Evolutionary conservation across 306 rosid species (phyloP).

Genomic region (Amphicarpaea edgeworthii): DNA sequence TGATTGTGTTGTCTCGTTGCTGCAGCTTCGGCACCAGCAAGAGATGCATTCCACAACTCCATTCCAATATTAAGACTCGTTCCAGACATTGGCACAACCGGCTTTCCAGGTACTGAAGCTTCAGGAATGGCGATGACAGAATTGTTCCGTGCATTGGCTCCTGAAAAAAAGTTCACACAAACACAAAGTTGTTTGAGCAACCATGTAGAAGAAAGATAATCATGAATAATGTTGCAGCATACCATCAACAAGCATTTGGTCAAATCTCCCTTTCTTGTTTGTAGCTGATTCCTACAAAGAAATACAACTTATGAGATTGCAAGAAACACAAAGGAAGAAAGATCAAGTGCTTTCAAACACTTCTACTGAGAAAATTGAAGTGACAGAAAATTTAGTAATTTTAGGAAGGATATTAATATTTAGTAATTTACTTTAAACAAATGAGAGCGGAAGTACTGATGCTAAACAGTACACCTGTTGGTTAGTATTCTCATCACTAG

Average conservation of each 20-base stretch:
- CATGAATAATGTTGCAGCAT: slow-evolving; percentile 33
- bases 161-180: slow-evolving; percentile 51
- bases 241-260: slow-evolving; percentile 91
- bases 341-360: neutral
- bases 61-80: too few species aligned
- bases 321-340: neutral
- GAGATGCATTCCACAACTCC: too few species aligned
- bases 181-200: slow-evolving; percentile 31
- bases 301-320: slow-evolving; percentile 25
- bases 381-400: neutral
- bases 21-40: too few species aligned
- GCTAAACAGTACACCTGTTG: slow-evolving; percentile 66
- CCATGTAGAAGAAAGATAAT: slow-evolving; percentile 20
- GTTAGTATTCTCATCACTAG: slow-evolving; percentile 78
- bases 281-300: slow-evolving; percentile 61
- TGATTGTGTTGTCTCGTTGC: slow-evolving; percentile 60
- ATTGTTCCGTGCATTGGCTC: slow-evolving; percentile 72
- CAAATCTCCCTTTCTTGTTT: slow-evolving; percentile 78
- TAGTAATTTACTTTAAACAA: slow-evolving; percentile 17
- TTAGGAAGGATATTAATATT: slow-evolving; percentile 10
- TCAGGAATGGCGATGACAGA: slow-evolving; percentile 49
- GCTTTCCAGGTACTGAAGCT: slow-evolving; percentile 66
- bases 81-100: slow-evolving; percentile 58
- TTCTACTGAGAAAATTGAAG: neutral
- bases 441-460: slow-evolving; percentile 29